These are phyloP conservation scores for Cercospora sp. DNA, from an alignment of 2,329 filamentous ascomycete genomes.

Conservation along the genomic window DNA sequence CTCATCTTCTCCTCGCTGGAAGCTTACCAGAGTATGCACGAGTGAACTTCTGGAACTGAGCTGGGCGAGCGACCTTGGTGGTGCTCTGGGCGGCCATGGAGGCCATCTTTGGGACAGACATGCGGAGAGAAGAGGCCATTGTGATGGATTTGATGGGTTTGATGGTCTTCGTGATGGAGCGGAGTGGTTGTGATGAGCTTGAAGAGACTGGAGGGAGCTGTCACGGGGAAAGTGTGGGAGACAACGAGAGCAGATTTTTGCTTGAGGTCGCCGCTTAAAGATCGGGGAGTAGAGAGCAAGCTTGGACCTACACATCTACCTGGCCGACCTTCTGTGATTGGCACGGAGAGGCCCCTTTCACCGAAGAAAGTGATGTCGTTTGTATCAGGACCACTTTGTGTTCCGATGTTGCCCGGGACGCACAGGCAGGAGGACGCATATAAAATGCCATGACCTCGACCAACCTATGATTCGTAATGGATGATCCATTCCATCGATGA, in stretches of 20 bases:
- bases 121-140: slow-evolving; percentile 73
- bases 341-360: slow-evolving; percentile 21
- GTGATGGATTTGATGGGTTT: slow-evolving; percentile 49
- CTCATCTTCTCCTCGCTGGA: slow-evolving; percentile 21
- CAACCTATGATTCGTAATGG: background rate
- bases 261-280: slow-evolving; percentile 30
- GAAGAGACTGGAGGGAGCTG: slow-evolving; percentile 30
- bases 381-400: slow-evolving; percentile 16
- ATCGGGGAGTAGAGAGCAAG: slow-evolving; percentile 26
- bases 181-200: slow-evolving; percentile 29
- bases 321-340: slow-evolving; percentile 25
- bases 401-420: slow-evolving; percentile 23
- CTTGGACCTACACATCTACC: slow-evolving; percentile 27
- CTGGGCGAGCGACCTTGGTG: slow-evolving; percentile 73
- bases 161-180: slow-evolving; percentile 28
- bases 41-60: slow-evolving; percentile 59
- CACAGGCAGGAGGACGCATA: slow-evolving; percentile 16
- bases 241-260: slow-evolving; percentile 30
- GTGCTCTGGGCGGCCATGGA: slow-evolving; percentile 65
- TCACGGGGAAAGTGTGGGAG: slow-evolving; percentile 34
- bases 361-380: slow-evolving; percentile 22
- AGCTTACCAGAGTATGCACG: slow-evolving; percentile 68
- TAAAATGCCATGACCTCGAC: slow-evolving; percentile 21
- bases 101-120: slow-evolving; percentile 76
- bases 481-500: slow-evolving; percentile 6